Evolutionary conservation across 768 basidiomycete genomes (phyloP), one percentile per base, ranked within the genome.

Genomic region (Epithele typhae): DNA sequence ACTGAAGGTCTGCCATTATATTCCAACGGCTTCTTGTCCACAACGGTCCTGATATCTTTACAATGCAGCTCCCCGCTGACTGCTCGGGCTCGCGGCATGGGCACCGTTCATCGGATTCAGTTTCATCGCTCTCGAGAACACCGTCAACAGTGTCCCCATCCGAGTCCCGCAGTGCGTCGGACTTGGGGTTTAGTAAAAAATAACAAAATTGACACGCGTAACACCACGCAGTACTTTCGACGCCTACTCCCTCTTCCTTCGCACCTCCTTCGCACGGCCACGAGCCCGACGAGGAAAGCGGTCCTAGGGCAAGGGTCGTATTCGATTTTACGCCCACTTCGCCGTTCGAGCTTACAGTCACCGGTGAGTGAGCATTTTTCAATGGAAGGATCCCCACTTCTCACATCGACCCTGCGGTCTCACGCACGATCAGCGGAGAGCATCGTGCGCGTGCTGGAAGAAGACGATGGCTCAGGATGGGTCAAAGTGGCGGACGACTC

Each of bases 381-480:
- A 19, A 27, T 37, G 15, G 5, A n/a, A n/a, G n/a, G n/a, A n/a
- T n/a, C n/a, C n/a, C n/a, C 24, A 25, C 11, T 43, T 25, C 45
- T 35, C 18, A 30, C 35, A 18, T 19, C 47, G 27, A 43, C 24
- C 32, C 23, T 35, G 34, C 39, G n/a, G 3, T 35, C 27, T 23
- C 55, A 14, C 27, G 27, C 27, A 14, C n/a, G n/a, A n/a, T 36
- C 61, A 84, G 88, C 87, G 67, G 87, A 84, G 22, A 62, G 68
- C 32, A 63, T 60, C 4, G 82, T 94, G 14, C 72, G 73, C 46
- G 71, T 93, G 32, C 59, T 88, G 17, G 89, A 92, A 60, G 77
- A 81, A 50, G 88, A 92, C 50, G 90, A 91, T 55, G 88, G 87
- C 10, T 88, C 87, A 14, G 89, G 89, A 2, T 92, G 89, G 90